Percentiles rank a stretch among this genome's conserved stretches.
Evolutionary conservation across 352 stramenopile genomes (phyloP).

Genomic region (Globisporangium uncinulatum): DNA sequence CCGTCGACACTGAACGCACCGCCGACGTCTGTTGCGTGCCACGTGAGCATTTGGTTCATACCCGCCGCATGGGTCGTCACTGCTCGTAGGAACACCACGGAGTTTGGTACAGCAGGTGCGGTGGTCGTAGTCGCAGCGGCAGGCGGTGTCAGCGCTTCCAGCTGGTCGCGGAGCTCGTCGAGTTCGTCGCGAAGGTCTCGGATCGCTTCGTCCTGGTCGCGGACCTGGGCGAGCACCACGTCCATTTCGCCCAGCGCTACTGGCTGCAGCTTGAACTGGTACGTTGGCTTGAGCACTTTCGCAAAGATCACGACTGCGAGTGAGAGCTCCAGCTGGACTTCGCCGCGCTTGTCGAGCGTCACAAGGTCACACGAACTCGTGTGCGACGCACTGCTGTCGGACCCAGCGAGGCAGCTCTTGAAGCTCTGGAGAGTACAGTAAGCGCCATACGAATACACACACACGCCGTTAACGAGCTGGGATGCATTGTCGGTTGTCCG

Average conservation of each 20-base stretch:
- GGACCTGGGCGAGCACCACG: conserved; percentile 4
- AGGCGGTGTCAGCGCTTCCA: background rate
- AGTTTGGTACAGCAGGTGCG: background rate
- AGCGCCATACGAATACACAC: too few species aligned
- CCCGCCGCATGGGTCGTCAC: background rate
- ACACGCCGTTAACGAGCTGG: too few species aligned
- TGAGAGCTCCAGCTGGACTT: conserved; percentile 2
- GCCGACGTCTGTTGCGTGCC: background rate
- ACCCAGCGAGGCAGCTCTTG: conserved; percentile 1
- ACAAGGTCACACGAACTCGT: conserved; percentile 1
- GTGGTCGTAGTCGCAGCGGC: background rate
- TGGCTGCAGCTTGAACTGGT: conserved; percentile 2
- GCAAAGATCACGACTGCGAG: conserved; percentile 1
- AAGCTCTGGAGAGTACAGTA: background rate
- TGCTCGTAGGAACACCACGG: background rate
- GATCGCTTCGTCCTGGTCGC: conserved; percentile 10
- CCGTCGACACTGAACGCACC: background rate
- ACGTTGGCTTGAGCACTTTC: conserved; percentile 7
- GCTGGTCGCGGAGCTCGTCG: background rate
- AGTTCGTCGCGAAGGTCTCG: conserved; percentile 4
- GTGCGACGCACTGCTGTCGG: background rate
- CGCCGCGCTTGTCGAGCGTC: background rate
- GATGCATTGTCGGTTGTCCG: too few species aligned
- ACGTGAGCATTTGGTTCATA: background rate
- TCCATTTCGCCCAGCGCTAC: conserved; percentile 12